Evolutionary conservation across 345 rosid genomes (phyloP).

Genomic region (Eucalyptus dawsonii): DNA sequence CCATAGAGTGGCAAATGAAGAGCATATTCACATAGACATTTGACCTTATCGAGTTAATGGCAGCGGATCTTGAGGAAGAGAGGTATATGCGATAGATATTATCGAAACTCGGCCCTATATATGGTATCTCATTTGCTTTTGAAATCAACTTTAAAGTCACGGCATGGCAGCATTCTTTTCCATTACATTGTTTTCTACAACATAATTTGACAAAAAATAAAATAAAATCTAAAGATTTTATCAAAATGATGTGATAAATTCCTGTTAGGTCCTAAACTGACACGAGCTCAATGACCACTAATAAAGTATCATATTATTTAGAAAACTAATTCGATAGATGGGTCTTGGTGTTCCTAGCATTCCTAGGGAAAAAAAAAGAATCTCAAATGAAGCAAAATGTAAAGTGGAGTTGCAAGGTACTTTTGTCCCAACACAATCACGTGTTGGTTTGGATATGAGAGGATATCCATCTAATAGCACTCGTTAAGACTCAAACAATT

Average conservation of each 20-base stretch:
- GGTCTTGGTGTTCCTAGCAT: neutral
- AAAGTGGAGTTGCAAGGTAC: neutral
- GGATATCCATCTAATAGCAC: fast-evolving
- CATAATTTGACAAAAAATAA: neutral
- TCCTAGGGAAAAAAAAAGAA: neutral
- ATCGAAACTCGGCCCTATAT: neutral
- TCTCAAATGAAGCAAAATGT: neutral
- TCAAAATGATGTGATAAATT: neutral
- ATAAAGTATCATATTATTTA: neutral
- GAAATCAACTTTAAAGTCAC: neutral
- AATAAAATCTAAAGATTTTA: neutral
- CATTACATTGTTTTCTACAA: neutral
- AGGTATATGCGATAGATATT: neutral
- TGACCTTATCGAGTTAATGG: neutral
- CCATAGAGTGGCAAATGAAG: neutral
- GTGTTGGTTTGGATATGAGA: neutral
- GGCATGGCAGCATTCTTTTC: neutral
- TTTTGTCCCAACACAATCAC: neutral
- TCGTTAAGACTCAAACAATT: neutral
- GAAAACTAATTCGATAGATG: neutral
- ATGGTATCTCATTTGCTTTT: neutral
- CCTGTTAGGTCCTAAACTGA: neutral
- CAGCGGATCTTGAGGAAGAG: neutral
- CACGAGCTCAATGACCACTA: neutral
- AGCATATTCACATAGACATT: neutral